phyloP scores from a whole-genome alignment of 257 asterid species.

The Lithospermum erythrorhizon region DNA sequence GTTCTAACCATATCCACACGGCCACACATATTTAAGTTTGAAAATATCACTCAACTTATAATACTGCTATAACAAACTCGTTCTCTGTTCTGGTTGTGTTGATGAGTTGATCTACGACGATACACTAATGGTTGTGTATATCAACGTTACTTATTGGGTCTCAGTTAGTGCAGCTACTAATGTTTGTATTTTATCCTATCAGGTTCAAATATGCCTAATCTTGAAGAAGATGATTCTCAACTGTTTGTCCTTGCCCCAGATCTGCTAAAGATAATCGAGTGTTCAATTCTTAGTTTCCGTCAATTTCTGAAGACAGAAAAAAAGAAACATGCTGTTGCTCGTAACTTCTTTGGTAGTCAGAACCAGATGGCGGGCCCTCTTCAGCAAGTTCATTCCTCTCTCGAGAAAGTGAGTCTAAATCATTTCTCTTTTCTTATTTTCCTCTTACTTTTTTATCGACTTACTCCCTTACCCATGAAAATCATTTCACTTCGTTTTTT shows the following conservation, averaged over 20 bases:
- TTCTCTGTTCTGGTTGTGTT: too few relatives aligned
- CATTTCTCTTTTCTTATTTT: neutral
- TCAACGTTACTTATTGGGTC: too few relatives aligned
- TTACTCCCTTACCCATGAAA: neutral
- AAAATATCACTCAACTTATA: too few relatives aligned
- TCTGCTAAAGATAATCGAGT: slow-evolving; percentile 51
- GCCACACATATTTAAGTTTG: too few relatives aligned
- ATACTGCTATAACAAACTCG: too few relatives aligned
- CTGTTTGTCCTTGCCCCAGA: slow-evolving; percentile 42
- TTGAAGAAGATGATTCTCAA: slow-evolving; percentile 39
- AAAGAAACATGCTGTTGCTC: slow-evolving; percentile 46
- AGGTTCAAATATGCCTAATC: slow-evolving; percentile 51
- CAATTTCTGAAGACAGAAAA: slow-evolving; percentile 69
- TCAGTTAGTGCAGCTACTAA: too few relatives aligned
- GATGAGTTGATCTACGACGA: too few relatives aligned
- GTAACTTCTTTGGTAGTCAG: slow-evolving; percentile 43
- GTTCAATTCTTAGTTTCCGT: slow-evolving; percentile 63
- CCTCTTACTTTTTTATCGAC: neutral
- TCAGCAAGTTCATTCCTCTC: slow-evolving; percentile 63
- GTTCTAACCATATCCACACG: too few relatives aligned
- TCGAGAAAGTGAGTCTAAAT: slow-evolving; percentile 49
- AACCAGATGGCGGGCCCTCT: slow-evolving; percentile 58
- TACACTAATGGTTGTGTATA: too few relatives aligned
- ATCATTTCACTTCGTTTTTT: too few relatives aligned
- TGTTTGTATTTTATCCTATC: slow-evolving; percentile 6